phyloP scores from a whole-genome alignment of 2,329 filamentous ascomycete genomes.

The Pseudovirgaria hyperparasitica region DNA sequence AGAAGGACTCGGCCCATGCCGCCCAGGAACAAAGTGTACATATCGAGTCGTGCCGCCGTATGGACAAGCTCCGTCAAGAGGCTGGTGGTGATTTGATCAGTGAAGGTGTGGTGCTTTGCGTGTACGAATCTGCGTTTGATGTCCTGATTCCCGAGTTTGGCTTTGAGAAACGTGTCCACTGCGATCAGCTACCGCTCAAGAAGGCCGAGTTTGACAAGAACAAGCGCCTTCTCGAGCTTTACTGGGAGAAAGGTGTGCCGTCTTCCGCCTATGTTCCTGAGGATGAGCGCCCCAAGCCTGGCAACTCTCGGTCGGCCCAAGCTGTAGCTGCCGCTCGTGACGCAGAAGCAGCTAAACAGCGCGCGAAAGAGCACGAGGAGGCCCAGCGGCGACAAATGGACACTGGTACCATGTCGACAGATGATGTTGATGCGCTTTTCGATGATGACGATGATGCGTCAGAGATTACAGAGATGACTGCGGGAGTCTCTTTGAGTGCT shows the following conservation, averaged over 20 bases:
- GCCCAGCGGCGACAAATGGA: constrained; percentile 87
- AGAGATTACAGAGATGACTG: constrained; percentile 81
- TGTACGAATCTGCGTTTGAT: constrained; percentile 98
- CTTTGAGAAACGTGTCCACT: constrained; percentile 98
- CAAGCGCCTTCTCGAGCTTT: constrained; percentile 84
- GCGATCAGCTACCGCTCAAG: constrained; percentile 92
- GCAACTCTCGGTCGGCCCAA: constrained; percentile 59
- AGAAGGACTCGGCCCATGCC: constrained; percentile 96
- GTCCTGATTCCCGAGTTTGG: constrained; percentile 96
- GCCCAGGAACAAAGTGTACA: constrained; percentile 98
- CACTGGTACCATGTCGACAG: constrained; percentile 83
- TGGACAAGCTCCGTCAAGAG: constrained; percentile 84
- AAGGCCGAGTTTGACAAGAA: constrained; percentile 99
- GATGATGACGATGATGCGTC: constrained; percentile 83
- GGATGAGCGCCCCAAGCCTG: constrained; percentile 84
- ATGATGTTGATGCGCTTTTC: constrained; percentile 90
- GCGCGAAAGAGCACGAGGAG: constrained; percentile 78
- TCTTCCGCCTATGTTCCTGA: constrained; percentile 94
- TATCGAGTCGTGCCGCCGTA: constrained; percentile 89
- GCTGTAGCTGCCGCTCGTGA: constrained; percentile 66
- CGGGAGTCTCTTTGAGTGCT: constrained; percentile 67
- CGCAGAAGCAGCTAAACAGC: constrained; percentile 69
- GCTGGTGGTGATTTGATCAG: constrained; percentile 83
- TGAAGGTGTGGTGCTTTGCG: constrained; percentile 90
- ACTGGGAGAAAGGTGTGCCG: constrained; percentile 98